Conservation (phyloP, 1,284 basidiomycete species). For the Violaceomyces palustris region DNA sequence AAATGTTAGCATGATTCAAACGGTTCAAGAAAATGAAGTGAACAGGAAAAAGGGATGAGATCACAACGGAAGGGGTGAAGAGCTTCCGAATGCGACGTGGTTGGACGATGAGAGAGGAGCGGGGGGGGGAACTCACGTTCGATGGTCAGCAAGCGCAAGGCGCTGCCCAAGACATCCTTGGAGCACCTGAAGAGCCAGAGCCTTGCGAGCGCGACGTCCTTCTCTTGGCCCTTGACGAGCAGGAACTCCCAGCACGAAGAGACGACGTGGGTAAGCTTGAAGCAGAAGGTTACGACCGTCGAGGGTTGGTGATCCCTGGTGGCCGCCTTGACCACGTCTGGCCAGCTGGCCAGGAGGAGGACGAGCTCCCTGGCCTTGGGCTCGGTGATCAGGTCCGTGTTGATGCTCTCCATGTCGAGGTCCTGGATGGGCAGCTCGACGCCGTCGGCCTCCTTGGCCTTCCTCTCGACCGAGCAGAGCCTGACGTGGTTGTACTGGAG, state of each 20-base stretch:
- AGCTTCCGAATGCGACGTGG: too few relatives aligned
- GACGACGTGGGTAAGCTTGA: constrained; percentile 73
- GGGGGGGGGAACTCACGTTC: too few relatives aligned
- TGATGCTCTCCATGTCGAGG: constrained; percentile 61
- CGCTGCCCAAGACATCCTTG: constrained; percentile 77
- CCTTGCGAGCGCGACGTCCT: constrained; percentile 72
- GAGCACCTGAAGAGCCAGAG: constrained; percentile 85
- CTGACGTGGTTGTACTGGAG: constrained; percentile 82
- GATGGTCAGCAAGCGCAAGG: constrained; percentile 82
- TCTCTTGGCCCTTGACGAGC: constrained; percentile 70
- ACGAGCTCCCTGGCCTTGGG: constrained; percentile 80
- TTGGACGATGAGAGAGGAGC: too few relatives aligned
- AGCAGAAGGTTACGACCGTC: constrained; percentile 74
- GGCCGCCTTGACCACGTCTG: constrained; percentile 80
- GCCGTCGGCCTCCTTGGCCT: constrained; percentile 72
- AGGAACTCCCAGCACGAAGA: constrained; percentile 82
- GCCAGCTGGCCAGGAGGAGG: constrained; percentile 81
- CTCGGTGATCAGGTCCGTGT: constrained; percentile 64
- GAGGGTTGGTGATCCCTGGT: constrained; percentile 82
- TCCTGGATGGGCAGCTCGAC: constrained; percentile 62
- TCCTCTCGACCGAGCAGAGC: constrained; percentile 83
- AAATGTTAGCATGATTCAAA: too few relatives aligned
- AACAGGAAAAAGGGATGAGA: too few relatives aligned
- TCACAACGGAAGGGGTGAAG: too few relatives aligned
- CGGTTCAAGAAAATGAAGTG: too few relatives aligned